A percentile compares a stretch with the other conserved stretches of the same genome.
Evolutionary conservation across 192 early-diverging fungal species (phyloP).

Genomic region (Oehlia diaphana): DNA sequence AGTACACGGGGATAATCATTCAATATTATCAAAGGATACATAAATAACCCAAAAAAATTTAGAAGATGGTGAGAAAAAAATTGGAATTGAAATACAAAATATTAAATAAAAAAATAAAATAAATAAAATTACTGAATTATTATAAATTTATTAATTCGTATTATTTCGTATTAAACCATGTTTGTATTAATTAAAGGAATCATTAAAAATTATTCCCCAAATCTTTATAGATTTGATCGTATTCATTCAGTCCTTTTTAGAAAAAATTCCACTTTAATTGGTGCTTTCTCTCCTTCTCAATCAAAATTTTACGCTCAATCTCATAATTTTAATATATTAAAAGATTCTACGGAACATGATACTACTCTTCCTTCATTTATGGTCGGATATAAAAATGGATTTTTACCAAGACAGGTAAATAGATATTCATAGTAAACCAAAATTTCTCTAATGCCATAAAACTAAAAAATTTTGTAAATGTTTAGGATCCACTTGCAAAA

Average conservation of each 20-base stretch:
- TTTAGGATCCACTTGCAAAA: constrained; percentile 64
- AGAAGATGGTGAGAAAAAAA: no score
- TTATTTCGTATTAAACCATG: not conserved
- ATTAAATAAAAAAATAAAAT: no score
- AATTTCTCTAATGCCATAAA: no score
- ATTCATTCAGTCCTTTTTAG: not conserved
- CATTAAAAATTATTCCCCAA: not conserved
- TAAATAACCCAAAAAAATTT: no score
- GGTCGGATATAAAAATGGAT: constrained; percentile 59
- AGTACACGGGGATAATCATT: no score
- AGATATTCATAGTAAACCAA: no score
- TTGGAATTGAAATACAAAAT: no score
- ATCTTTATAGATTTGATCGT: not conserved
- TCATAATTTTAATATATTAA: constrained; percentile 45
- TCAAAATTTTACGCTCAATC: not conserved
- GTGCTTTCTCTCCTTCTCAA: constrained; percentile 16
- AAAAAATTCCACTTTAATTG: not conserved
- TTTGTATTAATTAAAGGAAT: not conserved
- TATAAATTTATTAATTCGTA: not conserved
- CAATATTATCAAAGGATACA: no score
- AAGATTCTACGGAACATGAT: constrained; percentile 45
- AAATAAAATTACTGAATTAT: no score
- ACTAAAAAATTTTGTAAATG: not conserved
- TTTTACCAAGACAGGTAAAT: constrained; percentile 49
- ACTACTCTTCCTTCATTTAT: constrained; percentile 51